Conservation (phyloP, 192 early-diverging fungal genomes). For the Lobosporangium transversale region DNA sequence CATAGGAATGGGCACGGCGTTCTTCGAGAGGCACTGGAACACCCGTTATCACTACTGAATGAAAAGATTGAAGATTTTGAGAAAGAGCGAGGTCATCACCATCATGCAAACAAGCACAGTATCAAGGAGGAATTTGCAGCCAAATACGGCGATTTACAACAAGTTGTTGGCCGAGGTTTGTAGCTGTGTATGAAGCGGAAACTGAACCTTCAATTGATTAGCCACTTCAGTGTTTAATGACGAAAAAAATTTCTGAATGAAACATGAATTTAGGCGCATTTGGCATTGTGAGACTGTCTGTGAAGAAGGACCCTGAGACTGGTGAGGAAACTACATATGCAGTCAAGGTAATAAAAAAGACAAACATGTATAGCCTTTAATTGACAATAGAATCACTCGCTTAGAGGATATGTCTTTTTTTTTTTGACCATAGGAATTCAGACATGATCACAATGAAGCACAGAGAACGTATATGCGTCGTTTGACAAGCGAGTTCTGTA, state of each 20-base stretch:
- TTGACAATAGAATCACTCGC: neutral
- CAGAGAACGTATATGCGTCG: conserved; percentile 63
- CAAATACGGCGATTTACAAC: conserved; percentile 38
- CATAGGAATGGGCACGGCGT: conserved; percentile 1
- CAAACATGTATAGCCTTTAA: neutral
- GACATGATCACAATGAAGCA: conserved; percentile 67
- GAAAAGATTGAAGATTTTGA: conserved; percentile 38
- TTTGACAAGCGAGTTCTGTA: conserved; percentile 82
- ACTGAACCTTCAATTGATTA: too few relatives aligned
- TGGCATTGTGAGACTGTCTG: conserved; percentile 31
- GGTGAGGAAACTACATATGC: conserved; percentile 24
- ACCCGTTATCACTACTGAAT: conserved; percentile 34
- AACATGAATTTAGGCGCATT: conserved; percentile 46
- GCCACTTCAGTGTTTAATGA: neutral
- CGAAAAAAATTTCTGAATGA: too few relatives aligned
- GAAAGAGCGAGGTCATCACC: neutral
- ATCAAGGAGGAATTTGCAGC: conserved; percentile 25
- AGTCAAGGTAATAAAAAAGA: conserved; percentile 28
- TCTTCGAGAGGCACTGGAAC: conserved; percentile 14
- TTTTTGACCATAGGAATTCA: conserved; percentile 86
- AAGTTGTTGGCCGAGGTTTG: conserved; percentile 49
- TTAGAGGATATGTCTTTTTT: neutral
- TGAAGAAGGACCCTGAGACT: conserved; percentile 29
- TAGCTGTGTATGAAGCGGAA: too few relatives aligned
- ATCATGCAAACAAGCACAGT: conserved; percentile 16